phyloP scores from a whole-genome alignment of 148 eudicot genomes.

The Chenopodium album region DNA sequence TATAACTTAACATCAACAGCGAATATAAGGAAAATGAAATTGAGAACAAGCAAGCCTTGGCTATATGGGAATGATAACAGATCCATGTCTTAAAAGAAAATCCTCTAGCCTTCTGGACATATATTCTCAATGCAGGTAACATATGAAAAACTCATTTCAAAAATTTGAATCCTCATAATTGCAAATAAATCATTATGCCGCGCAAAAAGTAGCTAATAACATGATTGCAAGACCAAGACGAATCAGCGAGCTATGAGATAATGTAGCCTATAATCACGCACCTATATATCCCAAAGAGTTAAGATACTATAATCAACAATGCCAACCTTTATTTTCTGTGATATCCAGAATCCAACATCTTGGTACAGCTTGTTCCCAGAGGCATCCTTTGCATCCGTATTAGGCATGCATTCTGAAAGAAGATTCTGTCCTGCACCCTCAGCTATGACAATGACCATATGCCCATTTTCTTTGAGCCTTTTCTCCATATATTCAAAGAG shows the following conservation, averaged over 20 bases:
- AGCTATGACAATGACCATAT: conserved; percentile 46
- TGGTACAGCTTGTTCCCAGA: conserved; percentile 48
- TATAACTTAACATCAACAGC: not conserved
- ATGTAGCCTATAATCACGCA: not conserved
- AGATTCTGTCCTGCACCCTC: conserved; percentile 49
- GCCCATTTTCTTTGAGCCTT: conserved; percentile 46
- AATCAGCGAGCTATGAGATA: not conserved
- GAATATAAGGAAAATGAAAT: not conserved
- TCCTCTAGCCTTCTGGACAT: not conserved
- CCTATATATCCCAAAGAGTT: not conserved
- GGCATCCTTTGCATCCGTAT: conserved; percentile 37
- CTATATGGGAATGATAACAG: not conserved
- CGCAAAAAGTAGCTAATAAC: not conserved
- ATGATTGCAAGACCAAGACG: not conserved
- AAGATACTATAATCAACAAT: not conserved
- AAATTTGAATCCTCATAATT: not conserved
- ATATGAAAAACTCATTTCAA: not conserved
- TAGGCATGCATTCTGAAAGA: conserved; percentile 33
- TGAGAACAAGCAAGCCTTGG: too few relatives aligned
- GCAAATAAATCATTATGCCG: not conserved
- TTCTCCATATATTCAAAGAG: conserved; percentile 43
- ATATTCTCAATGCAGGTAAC: not conserved
- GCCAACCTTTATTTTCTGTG: conserved; percentile 45
- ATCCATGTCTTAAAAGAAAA: not conserved
- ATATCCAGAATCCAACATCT: conserved; percentile 51